Evolutionary conservation across 129 eudicot genomes (phyloP), one percentile per base, ranked within the genome.

Genomic region (Flaveria sonorensis): DNA sequence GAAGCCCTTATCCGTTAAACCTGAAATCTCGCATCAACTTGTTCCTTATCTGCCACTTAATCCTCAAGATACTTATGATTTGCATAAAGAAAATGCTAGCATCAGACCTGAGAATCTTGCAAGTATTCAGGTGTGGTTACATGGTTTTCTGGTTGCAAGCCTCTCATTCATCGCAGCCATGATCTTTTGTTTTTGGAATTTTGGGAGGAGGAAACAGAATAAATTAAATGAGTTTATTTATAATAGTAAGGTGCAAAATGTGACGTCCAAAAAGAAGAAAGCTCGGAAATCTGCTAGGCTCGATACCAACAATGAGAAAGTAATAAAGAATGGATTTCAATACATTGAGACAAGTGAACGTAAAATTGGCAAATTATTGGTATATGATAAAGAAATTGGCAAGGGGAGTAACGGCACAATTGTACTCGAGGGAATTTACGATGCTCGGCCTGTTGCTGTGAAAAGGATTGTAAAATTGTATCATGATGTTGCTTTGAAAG

Each of bases 351-450:
- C 23, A 69, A 59, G 39, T 60, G 84, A 71, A 47, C 92, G 94
- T 21, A 86, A 75, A 77, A 83, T 92, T 73, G 93, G 98, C 16
- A 89, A 88, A 64, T 72, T 92, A 67, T 23, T 81, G n/a, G 81
- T 90, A 40, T 69, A 82, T 46, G 74, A 85, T 46, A 86, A 88
- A 70, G 93, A 88, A 87, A 92, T 92, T 56, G 98, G 96, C 9
- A 92, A 83, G 77, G 98, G 98, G 70, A 89, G 98, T 90, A 88
- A 89, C 59, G 98, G 98, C 20, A 92, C 98, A 3, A 66, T 90
- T 80, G 96, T 92, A 4, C 86, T 92, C 12, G 98, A 89, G 74
- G 98, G 98, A 66, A 68, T 72, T 47, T 88, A 89, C 75, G 98
- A 92, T 80, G 93, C 86, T 43, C 96, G 98, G 39, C 82, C 85